phyloP scores from a whole-genome alignment of 164 flowering plant species.

The Akebia trifoliata region DNA sequence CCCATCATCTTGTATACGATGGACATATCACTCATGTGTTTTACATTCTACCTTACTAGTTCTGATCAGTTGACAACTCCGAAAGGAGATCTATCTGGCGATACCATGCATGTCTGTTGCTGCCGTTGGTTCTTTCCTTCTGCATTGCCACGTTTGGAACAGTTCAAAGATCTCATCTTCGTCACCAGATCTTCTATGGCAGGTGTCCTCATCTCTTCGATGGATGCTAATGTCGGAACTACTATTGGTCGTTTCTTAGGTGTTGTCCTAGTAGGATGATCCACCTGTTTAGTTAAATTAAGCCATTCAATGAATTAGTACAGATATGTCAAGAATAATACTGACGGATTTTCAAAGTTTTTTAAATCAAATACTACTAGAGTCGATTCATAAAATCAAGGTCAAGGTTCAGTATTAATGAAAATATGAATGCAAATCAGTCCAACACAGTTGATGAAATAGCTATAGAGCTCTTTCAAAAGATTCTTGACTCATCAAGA shows the following conservation, averaged over 20 bases:
- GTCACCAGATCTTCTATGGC: constrained; percentile 18
- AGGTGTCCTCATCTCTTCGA: constrained; percentile 55
- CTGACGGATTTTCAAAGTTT: too few relatives aligned
- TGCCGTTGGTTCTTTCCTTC: constrained; percentile 31
- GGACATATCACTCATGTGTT: not conserved
- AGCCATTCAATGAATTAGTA: constrained; percentile 1
- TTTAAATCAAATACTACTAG: too few relatives aligned
- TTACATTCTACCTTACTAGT: not conserved
- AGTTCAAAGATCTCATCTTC: constrained; percentile 19
- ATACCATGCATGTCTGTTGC: constrained; percentile 12
- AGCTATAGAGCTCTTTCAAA: too few relatives aligned
- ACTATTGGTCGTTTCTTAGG: constrained; percentile 34
- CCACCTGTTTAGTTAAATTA: constrained; percentile 39
- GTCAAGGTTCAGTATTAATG: too few relatives aligned
- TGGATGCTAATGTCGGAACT: constrained; percentile 56
- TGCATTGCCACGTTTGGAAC: constrained; percentile 18
- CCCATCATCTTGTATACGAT: too few relatives aligned
- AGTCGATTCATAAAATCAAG: too few relatives aligned
- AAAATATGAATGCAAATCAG: too few relatives aligned
- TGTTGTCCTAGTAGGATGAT: constrained; percentile 21
- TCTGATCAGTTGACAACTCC: constrained; percentile 34
- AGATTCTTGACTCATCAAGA: too few relatives aligned
- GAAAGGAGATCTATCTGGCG: constrained; percentile 56
- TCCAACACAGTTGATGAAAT: too few relatives aligned
- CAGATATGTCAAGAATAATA: not conserved